Evolutionary conservation across 768 basidiomycete species (phyloP), one percentile per base, ranked within the genome.

Genomic region (Mycena capillaripes): DNA sequence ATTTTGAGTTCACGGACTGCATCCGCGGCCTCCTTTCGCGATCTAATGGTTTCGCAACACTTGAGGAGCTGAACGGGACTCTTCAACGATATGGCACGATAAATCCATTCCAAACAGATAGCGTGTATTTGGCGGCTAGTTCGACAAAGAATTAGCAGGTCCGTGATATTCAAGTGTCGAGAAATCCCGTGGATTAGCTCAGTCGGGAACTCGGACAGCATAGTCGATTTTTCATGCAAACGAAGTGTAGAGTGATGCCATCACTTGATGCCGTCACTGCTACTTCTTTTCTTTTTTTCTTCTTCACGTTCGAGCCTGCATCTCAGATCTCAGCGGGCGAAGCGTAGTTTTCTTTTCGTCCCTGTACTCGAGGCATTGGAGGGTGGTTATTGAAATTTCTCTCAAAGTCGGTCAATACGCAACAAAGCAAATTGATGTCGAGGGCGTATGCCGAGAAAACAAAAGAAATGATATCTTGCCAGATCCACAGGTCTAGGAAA

Each of bases 41-140:
- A 48, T 23, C 23, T 14, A 10, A 48, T 9, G n/a, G n/a, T 25
- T 48, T 23, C 34, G 17, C 44, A 69, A 16, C 66, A 68, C 38
- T 36, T 44, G 16, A 61, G 36, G 23, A 60, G 16, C 11, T 53
- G 66, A 29, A 19, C 57, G 46, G 29, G 17, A 40, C 48, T 29
- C 0, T 52, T 46, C 4, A 60, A 23, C 9, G 32, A 38, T 12
- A 68, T n/a, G 25, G 11, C 8, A n/a, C 66, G 66, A 42, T 68
- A 69, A 29, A 68, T 59, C 57, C 56, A 52, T 27, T n/a, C 10
- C 29, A 68, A 14, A 36, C 57, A 59, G 12, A 59, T n/a, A 11
- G 34, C 34, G 66, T 60, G 58, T 1, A 68, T 68, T 32, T 40
- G 57, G 44, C 21, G 57, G 16, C 25, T 53, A 17, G 66, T 68